A percentile compares a stretch with the other conserved stretches of the same genome.
phyloP scores from a whole-genome alignment of 805 yeast genomes.

The Candida sonorensis region DNA sequence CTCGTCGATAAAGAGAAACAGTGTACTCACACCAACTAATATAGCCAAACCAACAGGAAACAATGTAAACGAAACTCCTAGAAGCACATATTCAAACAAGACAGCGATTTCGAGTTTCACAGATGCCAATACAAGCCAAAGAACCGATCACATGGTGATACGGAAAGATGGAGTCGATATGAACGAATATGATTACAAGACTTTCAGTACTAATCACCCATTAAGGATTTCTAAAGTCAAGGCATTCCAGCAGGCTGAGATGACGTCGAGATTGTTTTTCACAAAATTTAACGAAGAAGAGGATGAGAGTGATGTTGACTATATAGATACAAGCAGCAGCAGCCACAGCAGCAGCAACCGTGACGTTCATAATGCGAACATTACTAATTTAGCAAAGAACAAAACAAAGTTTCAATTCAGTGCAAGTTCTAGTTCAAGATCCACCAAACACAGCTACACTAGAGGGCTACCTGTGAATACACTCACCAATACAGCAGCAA shows the following conservation, averaged over 20 bases:
- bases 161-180: slow-evolving; percentile 19
- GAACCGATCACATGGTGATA: slow-evolving; percentile 19
- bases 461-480: too few relatives aligned
- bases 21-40: slow-evolving; percentile 19
- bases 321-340: background rate
- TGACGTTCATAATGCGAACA: too few relatives aligned
- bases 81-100: slow-evolving; percentile 17
- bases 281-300: slow-evolving; percentile 17
- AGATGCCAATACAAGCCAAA: slow-evolving; percentile 12
- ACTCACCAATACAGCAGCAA: too few relatives aligned
- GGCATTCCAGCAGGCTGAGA: slow-evolving; percentile 32
- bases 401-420: too few relatives aligned
- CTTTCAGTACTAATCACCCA: slow-evolving; percentile 28
- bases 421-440: too few relatives aligned
- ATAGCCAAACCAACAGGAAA: slow-evolving; percentile 12
- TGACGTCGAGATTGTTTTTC: slow-evolving; percentile 25
- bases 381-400: too few relatives aligned
- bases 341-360: too few relatives aligned
- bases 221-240: slow-evolving; percentile 27
- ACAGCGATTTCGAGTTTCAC: too few relatives aligned
- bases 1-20: slow-evolving; percentile 11
- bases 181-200: slow-evolving; percentile 29
- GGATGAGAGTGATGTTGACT: slow-evolving; percentile 5
- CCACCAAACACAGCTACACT: too few relatives aligned
- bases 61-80: slow-evolving; percentile 16